Conservation (phyloP, 495 filamentous ascomycete species). For the Physcia stellaris region DNA sequence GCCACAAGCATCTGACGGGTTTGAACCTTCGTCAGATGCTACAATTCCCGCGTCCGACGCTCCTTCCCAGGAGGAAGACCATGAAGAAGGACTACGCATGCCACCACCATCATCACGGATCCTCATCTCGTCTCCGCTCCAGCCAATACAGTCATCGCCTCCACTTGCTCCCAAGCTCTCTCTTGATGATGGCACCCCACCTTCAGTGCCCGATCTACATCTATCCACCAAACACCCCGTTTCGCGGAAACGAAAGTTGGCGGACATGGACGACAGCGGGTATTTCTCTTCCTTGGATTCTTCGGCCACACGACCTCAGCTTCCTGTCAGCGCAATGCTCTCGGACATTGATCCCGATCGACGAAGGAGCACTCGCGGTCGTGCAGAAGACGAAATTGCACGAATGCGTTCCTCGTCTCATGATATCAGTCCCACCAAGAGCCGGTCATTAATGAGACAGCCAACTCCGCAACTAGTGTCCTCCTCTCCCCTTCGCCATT, state of each 20-base stretch:
- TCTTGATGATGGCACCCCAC: conserved; percentile 58
- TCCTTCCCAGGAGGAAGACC: conserved; percentile 49
- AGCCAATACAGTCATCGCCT: conserved; percentile 74
- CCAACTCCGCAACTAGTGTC: conserved; percentile 31
- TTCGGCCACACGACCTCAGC: conserved; percentile 63
- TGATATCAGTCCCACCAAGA: conserved; percentile 68
- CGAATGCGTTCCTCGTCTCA: conserved; percentile 85
- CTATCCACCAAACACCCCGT: conserved; percentile 39
- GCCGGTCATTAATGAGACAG: conserved; percentile 32
- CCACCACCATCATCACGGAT: conserved; percentile 19
- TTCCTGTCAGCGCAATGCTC: conserved; percentile 44
- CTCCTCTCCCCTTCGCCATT: conserved; percentile 44
- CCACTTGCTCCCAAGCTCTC: conserved; percentile 55
- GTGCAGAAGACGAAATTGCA: conserved; percentile 91
- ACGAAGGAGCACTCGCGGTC: conserved; percentile 68
- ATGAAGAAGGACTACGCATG: conserved; percentile 29
- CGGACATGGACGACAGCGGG: conserved; percentile 81
- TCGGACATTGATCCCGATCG: conserved; percentile 61
- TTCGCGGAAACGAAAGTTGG: conserved; percentile 58
- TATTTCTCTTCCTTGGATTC: conserved; percentile 98
- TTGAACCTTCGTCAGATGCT: conserved; percentile 83
- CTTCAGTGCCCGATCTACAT: conserved; percentile 46
- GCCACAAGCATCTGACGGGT: conserved; percentile 17
- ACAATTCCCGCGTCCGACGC: conserved; percentile 81
- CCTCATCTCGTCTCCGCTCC: conserved; percentile 46